A percentile compares a stretch with the other conserved stretches of the same genome.
Evolutionary conservation across 805 yeast species (phyloP).

Genomic region (Ogataea haglerorum): DNA sequence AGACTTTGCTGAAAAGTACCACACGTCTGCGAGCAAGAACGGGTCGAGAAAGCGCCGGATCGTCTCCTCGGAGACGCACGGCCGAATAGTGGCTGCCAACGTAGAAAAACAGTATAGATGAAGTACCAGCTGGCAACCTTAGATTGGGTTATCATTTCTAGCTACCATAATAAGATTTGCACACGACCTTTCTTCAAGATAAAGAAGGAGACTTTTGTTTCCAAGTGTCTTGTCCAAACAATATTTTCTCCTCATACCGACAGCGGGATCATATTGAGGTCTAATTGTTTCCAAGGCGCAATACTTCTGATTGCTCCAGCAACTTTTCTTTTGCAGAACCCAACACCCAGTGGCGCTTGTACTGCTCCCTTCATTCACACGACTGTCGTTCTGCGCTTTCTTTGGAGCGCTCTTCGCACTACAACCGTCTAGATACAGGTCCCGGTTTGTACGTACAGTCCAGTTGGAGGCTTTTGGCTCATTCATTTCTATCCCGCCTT

Average conservation of each 20-base stretch:
- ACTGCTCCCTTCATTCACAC: neutral
- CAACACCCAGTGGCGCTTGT: neutral
- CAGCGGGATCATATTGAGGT: neutral
- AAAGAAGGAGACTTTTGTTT: conserved; percentile 5
- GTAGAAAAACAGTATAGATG: conserved; percentile 1
- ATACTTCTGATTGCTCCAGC: neutral
- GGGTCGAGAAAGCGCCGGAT: conserved; percentile 6
- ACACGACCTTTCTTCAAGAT: neutral
- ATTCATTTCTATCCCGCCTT: conserved; percentile 1
- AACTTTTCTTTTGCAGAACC: neutral
- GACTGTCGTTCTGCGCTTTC: neutral
- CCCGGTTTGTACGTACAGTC: neutral
- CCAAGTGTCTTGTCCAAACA: conserved; percentile 4
- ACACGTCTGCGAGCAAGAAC: conserved; percentile 9
- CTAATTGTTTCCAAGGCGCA: neutral
- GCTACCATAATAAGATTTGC: neutral
- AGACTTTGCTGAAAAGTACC: conserved; percentile 19
- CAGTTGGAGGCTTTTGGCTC: neutral
- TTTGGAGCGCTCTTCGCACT: too few relatives aligned
- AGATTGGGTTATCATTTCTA: too few relatives aligned
- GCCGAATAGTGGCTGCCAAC: neutral
- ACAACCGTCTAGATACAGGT: neutral
- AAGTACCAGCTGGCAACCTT: neutral
- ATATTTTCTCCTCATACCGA: conserved; percentile 4
- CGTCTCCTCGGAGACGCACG: conserved; percentile 1